Evolutionary conservation across 78 protist genomes (phyloP), one percentile per base, ranked within the genome.

Genomic region (Emiliania huxleyi): DNA sequence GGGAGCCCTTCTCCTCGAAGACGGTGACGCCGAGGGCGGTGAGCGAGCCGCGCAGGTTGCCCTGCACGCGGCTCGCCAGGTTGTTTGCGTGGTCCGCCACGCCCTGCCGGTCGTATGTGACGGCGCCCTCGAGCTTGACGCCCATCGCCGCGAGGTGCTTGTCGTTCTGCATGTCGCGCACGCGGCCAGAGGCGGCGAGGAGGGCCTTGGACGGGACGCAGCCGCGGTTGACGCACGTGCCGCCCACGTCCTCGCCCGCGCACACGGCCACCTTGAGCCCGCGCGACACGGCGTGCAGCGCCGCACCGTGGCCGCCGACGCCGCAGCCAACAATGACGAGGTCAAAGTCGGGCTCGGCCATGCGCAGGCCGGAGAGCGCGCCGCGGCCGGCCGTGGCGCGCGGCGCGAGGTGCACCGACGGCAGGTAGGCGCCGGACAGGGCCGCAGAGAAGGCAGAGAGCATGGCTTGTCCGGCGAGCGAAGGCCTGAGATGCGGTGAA

Each of bases 201-300:
- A 93, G 91, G 18, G 94, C 94, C 91, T 93, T 93, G 83, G 94
- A 93, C 25, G 94, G 94, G 33, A 93, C 94, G 91, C 94, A 93
- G 23, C 94, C 94, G 38, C 94, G 46, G 91, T 93, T 93, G 56
- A 93, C 94, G 85, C 94, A 93, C 40, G 94, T 93, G 62, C 94
- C 94, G 37, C 94, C 94, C 44, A 87, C 91, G 43, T 93, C 94
- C 5, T 37, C 77, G 62, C 92, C 94, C 0, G 91, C 77, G 88
- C 62, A 52, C 44, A 93, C 77, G n/a, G 77, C 91, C 40, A 69
- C 83, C 62, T 90, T 90, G 18, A 90, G 81, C 2, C 93, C 85
- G 37, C n/a, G 2, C 35, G 73, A 69, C 46, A 90, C 93, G 56
- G 94, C 94, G 44, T 93, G 94, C 42, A 93, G 94, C 21, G 94